phyloP scores from a whole-genome alignment of 768 basidiomycete genomes.

The Panaeolus cyanescens region DNA sequence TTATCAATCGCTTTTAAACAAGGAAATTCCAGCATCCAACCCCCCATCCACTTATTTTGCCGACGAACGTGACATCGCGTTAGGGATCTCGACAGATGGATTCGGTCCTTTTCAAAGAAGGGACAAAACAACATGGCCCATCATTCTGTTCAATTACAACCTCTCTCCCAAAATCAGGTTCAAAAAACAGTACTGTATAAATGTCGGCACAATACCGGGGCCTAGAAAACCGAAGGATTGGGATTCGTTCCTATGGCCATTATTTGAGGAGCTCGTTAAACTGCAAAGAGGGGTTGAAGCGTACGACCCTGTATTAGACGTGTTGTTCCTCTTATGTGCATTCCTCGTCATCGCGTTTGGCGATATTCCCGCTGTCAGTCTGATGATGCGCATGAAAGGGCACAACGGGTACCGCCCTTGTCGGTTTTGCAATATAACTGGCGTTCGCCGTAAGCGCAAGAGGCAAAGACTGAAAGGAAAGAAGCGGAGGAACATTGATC shows the following conservation, averaged over 20 bases:
- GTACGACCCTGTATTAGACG: constrained; percentile 14
- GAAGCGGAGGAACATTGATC: too few relatives aligned
- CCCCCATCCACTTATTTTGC: constrained; percentile 32
- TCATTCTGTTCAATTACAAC: constrained; percentile 37
- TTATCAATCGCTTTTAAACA: constrained; percentile 25
- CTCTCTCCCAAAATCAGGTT: constrained; percentile 29
- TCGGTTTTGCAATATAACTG: too few relatives aligned
- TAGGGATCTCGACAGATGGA: constrained; percentile 41
- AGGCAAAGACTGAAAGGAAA: too few relatives aligned
- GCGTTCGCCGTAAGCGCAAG: too few relatives aligned
- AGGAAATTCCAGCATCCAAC: constrained; percentile 20
- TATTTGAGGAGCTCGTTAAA: constrained; percentile 33
- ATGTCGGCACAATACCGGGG: constrained; percentile 43
- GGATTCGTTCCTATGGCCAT: constrained; percentile 41
- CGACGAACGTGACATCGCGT: constrained; percentile 38
- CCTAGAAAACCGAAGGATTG: constrained; percentile 39
- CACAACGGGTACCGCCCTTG: too few relatives aligned
- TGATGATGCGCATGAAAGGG: too few relatives aligned
- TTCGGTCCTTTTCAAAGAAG: constrained; percentile 35
- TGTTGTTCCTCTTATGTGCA: constrained; percentile 7
- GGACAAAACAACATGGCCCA: constrained; percentile 34
- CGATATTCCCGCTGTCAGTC: constrained; percentile 19
- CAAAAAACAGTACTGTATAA: constrained; percentile 33
- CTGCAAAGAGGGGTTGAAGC: constrained; percentile 34
- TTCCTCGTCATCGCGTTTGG: constrained; percentile 10